Base-by-base conservation (phyloP, 176 grass and related monocot species). In the Hyparrhenia diplandra region DNA sequence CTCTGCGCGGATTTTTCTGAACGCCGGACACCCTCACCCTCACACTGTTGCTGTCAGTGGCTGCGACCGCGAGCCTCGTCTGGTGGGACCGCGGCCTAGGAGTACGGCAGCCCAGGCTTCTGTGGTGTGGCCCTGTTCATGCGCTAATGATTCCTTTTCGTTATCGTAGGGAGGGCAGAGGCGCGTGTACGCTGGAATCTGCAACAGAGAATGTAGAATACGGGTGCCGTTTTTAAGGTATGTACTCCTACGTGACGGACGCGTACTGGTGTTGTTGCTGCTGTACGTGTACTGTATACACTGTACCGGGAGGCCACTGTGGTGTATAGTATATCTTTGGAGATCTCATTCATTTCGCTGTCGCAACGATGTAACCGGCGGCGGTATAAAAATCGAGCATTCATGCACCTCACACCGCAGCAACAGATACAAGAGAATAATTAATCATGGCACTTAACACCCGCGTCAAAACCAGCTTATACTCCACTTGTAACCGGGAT, bases 21-120 rank as follows among this genome's bases (percentile, higher is more conserved):
- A 49, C 49, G 42, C 40, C 17, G 43, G 24, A 34, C 54, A 60
- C 34, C 8, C 8, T 6, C 72, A 37, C 35, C 10, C 14, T 6
- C 54, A 23, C 28, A 23, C 86, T 61, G 60, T 21, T 74, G 39
- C 1, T 46, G 69, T 70, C 82, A 81, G 70, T 42, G 63, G 9
- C 23, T 24, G 64, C 31, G 10, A 9, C 23, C 18, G 71, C 24
- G 3, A n/a, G 69, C 13, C 41, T 45, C 25, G 29, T 73, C 69
- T 51, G 43, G 43, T 29, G 8, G 58, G 60, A 21, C 60, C 27
- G 28, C n/a, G n/a, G n/a, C n/a, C n/a, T n/a, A n/a, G n/a, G n/a
- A n/a, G n/a, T n/a, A n/a, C n/a, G n/a, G n/a, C n/a, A n/a, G n/a
- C n/a, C n/a, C n/a, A n/a, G n/a, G n/a, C n/a, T n/a, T n/a, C n/a